Evolutionary conservation across 2,329 filamentous ascomycete species (phyloP).

Genomic region (Aspergillus sp.): DNA sequence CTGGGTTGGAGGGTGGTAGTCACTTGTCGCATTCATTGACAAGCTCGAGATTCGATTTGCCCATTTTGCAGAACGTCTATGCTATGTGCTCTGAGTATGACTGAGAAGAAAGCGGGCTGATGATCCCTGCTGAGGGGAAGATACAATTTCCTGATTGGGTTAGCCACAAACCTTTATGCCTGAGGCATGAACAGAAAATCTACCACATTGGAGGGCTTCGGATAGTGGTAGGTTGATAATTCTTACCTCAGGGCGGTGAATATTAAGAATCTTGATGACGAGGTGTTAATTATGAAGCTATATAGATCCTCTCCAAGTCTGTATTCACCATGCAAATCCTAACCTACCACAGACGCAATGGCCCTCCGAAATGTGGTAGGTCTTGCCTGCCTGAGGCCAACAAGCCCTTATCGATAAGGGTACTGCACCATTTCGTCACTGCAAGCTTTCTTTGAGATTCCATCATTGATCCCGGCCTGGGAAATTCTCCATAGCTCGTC

Average conservation of each 20-base stretch:
- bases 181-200: not conserved
- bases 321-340: not conserved
- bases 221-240: no score
- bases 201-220: no score
- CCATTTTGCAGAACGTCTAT: conserved; percentile 21
- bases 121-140: not conserved
- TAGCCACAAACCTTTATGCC: not conserved
- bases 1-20: not conserved
- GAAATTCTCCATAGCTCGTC: conserved; percentile 13
- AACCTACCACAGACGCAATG: not conserved
- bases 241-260: no score
- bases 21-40: conserved; percentile 57
- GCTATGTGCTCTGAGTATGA: not conserved
- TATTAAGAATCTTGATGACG: no score
- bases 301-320: no score
- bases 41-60: conserved; percentile 52
- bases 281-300: no score
- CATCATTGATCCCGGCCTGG: conserved; percentile 18
- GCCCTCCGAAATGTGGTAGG: not conserved
- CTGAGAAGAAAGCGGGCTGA: not conserved
- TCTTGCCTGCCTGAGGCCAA: not conserved
- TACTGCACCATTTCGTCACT: conserved; percentile 25
- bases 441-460: conserved; percentile 21
- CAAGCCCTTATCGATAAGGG: conserved; percentile 30
- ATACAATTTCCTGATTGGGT: not conserved